These are phyloP conservation scores for Hypoxylon sp. DNA, from an alignment of 2,329 filamentous ascomycete genomes.

Conservation along the genomic window DNA sequence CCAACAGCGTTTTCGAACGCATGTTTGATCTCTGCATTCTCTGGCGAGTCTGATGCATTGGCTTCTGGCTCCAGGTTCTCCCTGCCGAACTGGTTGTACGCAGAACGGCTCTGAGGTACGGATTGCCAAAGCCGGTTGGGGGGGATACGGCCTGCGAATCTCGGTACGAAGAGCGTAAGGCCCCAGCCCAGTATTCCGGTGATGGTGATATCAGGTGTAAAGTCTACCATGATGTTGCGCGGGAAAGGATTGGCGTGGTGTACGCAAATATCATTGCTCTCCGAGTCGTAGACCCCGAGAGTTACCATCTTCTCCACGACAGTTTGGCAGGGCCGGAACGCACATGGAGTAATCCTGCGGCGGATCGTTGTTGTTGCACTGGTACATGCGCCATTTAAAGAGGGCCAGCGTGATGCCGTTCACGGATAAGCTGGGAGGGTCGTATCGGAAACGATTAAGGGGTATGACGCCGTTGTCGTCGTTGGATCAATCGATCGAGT, in stretches of 20 bases:
- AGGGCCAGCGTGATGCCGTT: constrained; percentile 12
- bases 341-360: neutral
- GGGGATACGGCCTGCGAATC: constrained; percentile 3
- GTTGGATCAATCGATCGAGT: constrained; percentile 4
- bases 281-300: neutral
- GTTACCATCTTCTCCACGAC: constrained; percentile 10
- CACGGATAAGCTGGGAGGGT: constrained; percentile 2
- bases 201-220: constrained; percentile 10
- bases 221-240: constrained; percentile 30
- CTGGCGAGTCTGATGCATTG: constrained; percentile 2
- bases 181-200: constrained; percentile 25
- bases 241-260: constrained; percentile 19
- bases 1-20: constrained; percentile 16
- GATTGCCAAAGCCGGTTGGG: constrained; percentile 17
- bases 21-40: constrained; percentile 23
- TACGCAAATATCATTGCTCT: constrained; percentile 11
- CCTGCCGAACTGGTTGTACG: neutral
- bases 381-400: constrained; percentile 15
- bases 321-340: neutral
- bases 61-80: constrained; percentile 6
- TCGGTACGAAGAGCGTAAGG: constrained; percentile 7
- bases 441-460: neutral
- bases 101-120: neutral
- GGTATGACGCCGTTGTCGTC: neutral
- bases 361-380: neutral